Conservation (phyloP, 75 land plant species). For the Isoetes taiwanensis region DNA sequence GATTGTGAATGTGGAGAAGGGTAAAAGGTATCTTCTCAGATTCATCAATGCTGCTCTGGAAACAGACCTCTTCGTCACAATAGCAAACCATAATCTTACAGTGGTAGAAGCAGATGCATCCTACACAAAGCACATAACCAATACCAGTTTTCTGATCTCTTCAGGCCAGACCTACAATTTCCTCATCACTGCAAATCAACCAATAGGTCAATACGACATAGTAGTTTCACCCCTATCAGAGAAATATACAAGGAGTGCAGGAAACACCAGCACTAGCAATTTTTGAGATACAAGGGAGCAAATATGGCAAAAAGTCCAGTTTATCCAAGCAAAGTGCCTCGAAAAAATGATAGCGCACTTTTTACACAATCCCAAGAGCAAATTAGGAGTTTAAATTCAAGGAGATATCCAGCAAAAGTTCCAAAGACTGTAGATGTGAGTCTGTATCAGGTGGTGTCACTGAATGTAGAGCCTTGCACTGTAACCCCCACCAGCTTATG, state of each 20-base stretch:
- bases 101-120: conserved; percentile 1
- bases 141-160: background rate
- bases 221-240: conserved; percentile 29
- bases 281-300: no score
- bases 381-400: background rate
- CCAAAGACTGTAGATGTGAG: background rate
- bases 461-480: background rate
- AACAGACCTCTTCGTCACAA: background rate
- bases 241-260: no score
- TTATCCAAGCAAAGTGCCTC: no score
- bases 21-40: conserved; percentile 5
- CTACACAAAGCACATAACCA: background rate
- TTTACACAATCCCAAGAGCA: background rate
- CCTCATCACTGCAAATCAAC: background rate
- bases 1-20: background rate
- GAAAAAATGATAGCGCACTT: background rate
- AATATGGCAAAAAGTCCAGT: no score
- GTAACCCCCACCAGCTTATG: no score
- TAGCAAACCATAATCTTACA: conserved; percentile 7
- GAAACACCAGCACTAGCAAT: no score
- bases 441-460: background rate
- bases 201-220: conserved; percentile 4
- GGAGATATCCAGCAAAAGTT: background rate
- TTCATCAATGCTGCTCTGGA: conserved; percentile 8
- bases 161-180: conserved; percentile 6